phyloP scores from a whole-genome alignment of 768 basidiomycete genomes.

The Suillus placidus region DNA sequence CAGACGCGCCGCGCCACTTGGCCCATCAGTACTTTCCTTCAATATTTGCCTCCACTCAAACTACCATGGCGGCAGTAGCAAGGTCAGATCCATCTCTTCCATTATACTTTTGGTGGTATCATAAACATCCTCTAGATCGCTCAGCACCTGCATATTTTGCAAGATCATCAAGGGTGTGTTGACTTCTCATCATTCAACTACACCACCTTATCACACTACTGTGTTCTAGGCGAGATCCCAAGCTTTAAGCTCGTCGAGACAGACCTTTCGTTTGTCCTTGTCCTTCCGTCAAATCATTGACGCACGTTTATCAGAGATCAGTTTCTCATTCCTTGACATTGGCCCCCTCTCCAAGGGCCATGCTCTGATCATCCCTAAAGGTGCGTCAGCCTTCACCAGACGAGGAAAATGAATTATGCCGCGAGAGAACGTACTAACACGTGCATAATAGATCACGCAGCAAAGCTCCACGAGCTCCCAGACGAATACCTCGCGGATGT shows the following conservation, averaged over 20 bases:
- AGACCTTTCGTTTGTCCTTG: slow-evolving; percentile 56
- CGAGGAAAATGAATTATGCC: background rate
- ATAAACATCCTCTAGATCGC: slow-evolving; percentile 40
- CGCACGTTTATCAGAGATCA: slow-evolving; percentile 26
- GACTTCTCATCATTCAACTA: background rate
- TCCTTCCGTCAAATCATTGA: background rate
- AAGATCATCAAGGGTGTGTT: slow-evolving; percentile 85
- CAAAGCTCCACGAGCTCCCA: slow-evolving; percentile 84
- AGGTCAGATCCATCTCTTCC: background rate
- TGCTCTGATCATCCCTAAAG: slow-evolving; percentile 91
- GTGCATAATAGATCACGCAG: slow-evolving; percentile 69
- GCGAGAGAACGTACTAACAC: background rate
- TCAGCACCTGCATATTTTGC: slow-evolving; percentile 86
- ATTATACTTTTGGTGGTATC: background rate
- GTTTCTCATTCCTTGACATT: slow-evolving; percentile 91
- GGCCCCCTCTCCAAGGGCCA: slow-evolving; percentile 90
- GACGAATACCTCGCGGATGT: slow-evolving; percentile 81
- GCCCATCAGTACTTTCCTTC: background rate
- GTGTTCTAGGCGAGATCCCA: slow-evolving; percentile 77
- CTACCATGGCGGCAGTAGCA: background rate
- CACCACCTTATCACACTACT: background rate
- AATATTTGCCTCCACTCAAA: background rate
- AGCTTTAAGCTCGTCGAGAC: slow-evolving; percentile 85
- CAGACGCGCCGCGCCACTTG: background rate
- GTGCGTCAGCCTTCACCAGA: slow-evolving; percentile 42